Conservation (phyloP, 352 stramenopile species). For the Phytophthora capsici region DNA sequence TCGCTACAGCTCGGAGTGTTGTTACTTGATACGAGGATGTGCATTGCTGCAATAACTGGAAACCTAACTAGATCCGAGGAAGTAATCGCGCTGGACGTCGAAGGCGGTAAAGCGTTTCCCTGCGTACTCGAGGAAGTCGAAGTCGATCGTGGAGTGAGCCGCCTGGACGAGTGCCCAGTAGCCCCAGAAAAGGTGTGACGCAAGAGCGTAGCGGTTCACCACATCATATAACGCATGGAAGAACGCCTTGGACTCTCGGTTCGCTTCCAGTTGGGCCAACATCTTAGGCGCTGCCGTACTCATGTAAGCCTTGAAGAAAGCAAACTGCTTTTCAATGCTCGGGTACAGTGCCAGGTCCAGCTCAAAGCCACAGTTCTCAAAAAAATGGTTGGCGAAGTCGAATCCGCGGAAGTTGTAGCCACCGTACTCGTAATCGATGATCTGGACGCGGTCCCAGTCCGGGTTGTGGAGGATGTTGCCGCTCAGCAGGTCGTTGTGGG, state of each 20-base stretch:
- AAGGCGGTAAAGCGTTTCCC: constrained; percentile 85
- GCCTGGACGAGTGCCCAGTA: constrained; percentile 95
- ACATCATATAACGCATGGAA: constrained; percentile 83
- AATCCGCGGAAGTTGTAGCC: constrained; percentile 94
- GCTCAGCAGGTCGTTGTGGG: constrained; percentile 94
- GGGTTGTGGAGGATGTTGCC: constrained; percentile 87
- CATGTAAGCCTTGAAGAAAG: constrained; percentile 91
- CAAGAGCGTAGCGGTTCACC: constrained; percentile 89
- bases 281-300: constrained; percentile 63
- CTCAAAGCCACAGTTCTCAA: constrained; percentile 94
- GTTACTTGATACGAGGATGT: constrained; percentile 15
- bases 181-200: constrained; percentile 94
- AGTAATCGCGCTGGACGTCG: constrained; percentile 73
- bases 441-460: constrained; percentile 84
- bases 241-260: constrained; percentile 83
- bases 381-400: constrained; percentile 96
- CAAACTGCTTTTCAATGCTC: constrained; percentile 77
- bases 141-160: constrained; percentile 90
- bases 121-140: constrained; percentile 90
- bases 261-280: constrained; percentile 65
- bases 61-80: constrained; percentile 50
- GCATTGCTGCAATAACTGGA: constrained; percentile 14
- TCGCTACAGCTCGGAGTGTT: constrained; percentile 24
- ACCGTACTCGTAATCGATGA: constrained; percentile 97
- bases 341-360: constrained; percentile 90